These are phyloP conservation scores for Dactylellina cionopaga DNA, from an alignment of 2,329 filamentous ascomycete species.

Conservation along the genomic window DNA sequence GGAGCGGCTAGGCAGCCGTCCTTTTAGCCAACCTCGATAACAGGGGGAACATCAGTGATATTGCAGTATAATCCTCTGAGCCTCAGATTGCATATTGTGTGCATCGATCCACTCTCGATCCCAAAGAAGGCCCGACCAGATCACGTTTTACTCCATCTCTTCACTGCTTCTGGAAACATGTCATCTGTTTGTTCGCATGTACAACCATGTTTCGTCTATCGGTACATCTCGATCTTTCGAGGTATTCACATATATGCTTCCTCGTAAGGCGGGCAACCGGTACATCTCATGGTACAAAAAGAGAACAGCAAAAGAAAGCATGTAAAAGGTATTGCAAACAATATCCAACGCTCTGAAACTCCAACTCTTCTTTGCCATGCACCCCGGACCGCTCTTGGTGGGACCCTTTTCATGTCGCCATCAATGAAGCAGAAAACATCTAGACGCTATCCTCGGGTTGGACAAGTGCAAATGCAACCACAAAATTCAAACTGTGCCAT, in stretches of 20 bases:
- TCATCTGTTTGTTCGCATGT: constrained; percentile 5
- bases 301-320: not conserved
- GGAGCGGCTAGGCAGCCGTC: constrained; percentile 44
- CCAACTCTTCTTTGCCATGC: not conserved
- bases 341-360: constrained; percentile 22
- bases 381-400: not conserved
- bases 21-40: constrained; percentile 7
- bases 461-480: constrained; percentile 30
- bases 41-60: not conserved
- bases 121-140: not conserved
- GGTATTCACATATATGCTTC: constrained; percentile 18
- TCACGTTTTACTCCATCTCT: constrained; percentile 7
- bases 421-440: constrained; percentile 1
- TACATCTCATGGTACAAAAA: not conserved
- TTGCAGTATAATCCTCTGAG: constrained; percentile 3
- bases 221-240: constrained; percentile 11
- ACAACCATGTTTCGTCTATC: constrained; percentile 29
- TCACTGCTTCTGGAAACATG: constrained; percentile 34
- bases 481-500: not conserved
- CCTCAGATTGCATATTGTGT: constrained; percentile 12
- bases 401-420: not conserved
- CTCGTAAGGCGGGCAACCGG: constrained; percentile 19
- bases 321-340: constrained; percentile 27
- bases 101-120: no score
- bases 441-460: constrained; percentile 35